Evolutionary conservation across 805 yeast species (phyloP).

Genomic region (Lachancea nothofagi): DNA sequence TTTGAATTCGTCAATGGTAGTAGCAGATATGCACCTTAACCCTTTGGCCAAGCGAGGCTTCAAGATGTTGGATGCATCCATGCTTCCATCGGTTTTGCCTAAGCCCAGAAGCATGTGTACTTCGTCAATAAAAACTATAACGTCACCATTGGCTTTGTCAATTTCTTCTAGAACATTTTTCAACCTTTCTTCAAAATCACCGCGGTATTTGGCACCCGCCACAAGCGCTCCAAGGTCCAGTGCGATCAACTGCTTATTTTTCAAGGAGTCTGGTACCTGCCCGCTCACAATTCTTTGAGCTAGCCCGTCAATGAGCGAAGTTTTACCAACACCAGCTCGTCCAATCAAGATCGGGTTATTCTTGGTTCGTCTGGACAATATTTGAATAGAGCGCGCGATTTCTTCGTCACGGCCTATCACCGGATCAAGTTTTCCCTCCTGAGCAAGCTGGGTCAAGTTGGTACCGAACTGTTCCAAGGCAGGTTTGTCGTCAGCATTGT

Average conservation of each 20-base stretch:
- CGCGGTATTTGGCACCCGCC: conserved; percentile 92
- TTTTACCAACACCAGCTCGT: conserved; percentile 96
- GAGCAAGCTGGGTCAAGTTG: conserved; percentile 80
- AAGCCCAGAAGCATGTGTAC: conserved; percentile 83
- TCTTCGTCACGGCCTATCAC: conserved; percentile 97
- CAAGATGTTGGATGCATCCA: conserved; percentile 89
- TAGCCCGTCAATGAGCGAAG: conserved; percentile 92
- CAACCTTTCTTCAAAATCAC: conserved; percentile 90
- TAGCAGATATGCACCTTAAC: conserved; percentile 92
- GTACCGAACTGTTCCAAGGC: conserved; percentile 83
- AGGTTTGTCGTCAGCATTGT: conserved; percentile 48
- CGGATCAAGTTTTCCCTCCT: conserved; percentile 88
- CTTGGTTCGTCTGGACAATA: conserved; percentile 85
- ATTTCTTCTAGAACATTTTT: conserved; percentile 78
- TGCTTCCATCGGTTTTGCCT: conserved; percentile 91
- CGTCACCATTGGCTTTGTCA: conserved; percentile 67
- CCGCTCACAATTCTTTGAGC: conserved; percentile 90
- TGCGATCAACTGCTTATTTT: conserved; percentile 75
- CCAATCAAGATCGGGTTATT: conserved; percentile 95
- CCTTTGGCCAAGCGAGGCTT: conserved; percentile 96
- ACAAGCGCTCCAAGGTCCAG: conserved; percentile 84
- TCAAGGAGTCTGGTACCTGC: conserved; percentile 92
- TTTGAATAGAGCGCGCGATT: conserved; percentile 87
- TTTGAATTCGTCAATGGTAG: conserved; percentile 90
- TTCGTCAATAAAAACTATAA: conserved; percentile 84